Conservation (phyloP, 2,329 filamentous ascomycete species). For the Cercospora canescens region DNA sequence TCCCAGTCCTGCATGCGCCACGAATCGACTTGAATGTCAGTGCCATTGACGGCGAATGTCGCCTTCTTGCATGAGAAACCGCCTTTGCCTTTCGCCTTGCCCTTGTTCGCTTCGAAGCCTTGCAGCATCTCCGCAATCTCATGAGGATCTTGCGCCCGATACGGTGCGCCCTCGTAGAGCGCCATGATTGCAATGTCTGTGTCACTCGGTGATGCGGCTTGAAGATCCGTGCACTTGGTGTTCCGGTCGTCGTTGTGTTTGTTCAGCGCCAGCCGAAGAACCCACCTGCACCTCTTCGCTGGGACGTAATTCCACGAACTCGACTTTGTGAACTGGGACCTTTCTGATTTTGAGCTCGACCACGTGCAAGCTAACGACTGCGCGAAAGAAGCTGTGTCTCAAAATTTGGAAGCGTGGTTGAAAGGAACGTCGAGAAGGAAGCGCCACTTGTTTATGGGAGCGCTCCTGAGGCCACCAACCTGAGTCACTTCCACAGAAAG, state of each 20-base stretch:
- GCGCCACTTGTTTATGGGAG: neutral
- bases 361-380: neutral
- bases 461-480: neutral
- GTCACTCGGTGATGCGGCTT: neutral
- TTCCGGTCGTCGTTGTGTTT: neutral
- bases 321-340: neutral
- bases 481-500: neutral
- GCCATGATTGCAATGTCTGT: slow-evolving; percentile 44
- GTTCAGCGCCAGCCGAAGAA: neutral
- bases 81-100: slow-evolving; percentile 50
- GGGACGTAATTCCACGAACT: neutral
- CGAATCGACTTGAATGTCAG: slow-evolving; percentile 73
- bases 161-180: slow-evolving; percentile 57
- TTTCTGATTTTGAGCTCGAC: neutral
- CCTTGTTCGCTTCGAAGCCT: slow-evolving; percentile 61
- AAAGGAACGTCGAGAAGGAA: slow-evolving; percentile 6
- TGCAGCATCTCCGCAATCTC: slow-evolving; percentile 67
- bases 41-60: slow-evolving; percentile 69
- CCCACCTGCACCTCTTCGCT: neutral
- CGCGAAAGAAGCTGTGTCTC: neutral
- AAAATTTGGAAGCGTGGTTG: slow-evolving; percentile 2
- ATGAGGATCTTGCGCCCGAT: slow-evolving; percentile 66
- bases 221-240: neutral
- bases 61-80: slow-evolving; percentile 76
- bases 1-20: slow-evolving; percentile 96